phyloP scores from a whole-genome alignment of 441 rosid species.

The Gossypium schwendimanii region DNA sequence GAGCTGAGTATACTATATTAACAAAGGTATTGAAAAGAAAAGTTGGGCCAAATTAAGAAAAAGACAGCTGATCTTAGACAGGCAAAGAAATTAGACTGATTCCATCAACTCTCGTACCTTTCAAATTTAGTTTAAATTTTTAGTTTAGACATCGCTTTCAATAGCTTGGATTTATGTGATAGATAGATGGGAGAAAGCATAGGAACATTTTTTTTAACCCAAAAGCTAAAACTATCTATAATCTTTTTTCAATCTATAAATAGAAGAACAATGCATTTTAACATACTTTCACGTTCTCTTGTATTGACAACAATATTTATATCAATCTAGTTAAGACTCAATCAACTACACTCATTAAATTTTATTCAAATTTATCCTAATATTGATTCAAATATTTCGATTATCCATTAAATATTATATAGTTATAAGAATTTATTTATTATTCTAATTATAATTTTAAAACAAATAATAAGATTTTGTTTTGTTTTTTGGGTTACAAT shows the following conservation, averaged over 20 bases:
- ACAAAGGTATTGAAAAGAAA: not conserved
- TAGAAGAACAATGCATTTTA: rapidly evolving
- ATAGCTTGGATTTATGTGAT: not conserved
- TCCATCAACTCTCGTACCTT: not conserved
- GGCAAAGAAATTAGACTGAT: not conserved
- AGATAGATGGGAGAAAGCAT: not conserved
- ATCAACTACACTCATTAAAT: no score
- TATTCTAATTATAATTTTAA: no score
- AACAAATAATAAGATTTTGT: not conserved
- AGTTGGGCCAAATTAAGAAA: not conserved
- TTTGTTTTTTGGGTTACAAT: not conserved
- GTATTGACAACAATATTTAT: no score
- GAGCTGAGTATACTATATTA: no score
- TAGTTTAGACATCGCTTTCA: conserved; percentile 2
- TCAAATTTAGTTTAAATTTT: not conserved
- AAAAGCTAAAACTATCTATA: no score
- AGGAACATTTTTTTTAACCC: no score
- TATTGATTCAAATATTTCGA: no score
- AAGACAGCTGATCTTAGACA: not conserved
- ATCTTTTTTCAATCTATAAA: no score
- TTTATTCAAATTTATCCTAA: no score
- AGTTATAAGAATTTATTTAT: no score
- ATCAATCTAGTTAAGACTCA: no score
- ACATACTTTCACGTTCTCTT: rapidly evolving
- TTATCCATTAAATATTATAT: no score